These are phyloP conservation scores for Ulota crispa DNA, from an alignment of 225 moss, liverwort and hornwort species.

Conservation along the genomic window DNA sequence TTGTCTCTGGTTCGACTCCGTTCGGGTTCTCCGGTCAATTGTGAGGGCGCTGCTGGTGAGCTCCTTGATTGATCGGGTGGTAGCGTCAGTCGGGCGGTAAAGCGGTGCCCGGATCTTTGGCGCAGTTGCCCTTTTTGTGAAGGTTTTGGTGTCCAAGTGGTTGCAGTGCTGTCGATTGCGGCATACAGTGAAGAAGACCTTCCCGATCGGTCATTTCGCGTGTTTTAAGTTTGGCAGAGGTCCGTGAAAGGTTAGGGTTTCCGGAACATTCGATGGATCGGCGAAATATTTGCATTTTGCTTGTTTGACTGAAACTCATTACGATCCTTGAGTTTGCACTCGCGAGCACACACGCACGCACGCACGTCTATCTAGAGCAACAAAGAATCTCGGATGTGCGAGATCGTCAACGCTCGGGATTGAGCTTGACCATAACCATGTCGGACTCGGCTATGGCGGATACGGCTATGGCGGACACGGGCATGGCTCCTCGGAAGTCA, in stretches of 20 bases:
- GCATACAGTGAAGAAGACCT: neutral
- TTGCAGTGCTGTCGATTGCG: neutral
- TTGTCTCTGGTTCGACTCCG: neutral
- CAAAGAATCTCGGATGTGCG: neutral
- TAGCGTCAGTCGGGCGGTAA: neutral
- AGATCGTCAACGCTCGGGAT: neutral
- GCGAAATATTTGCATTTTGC: neutral
- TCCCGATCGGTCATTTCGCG: neutral
- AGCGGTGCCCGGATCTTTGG: neutral
- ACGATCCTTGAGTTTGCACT: neutral
- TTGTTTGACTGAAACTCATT: neutral
- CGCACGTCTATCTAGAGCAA: neutral
- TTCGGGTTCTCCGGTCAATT: neutral
- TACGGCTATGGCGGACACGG: neutral
- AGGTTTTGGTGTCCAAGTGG: neutral
- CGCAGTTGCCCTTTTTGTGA: neutral
- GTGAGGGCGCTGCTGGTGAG: neutral
- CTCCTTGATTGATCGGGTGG: neutral
- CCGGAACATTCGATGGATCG: neutral
- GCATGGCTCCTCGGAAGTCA: conserved; percentile 5
- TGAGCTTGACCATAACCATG: conserved; percentile 1
- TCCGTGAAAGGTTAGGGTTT: conserved; percentile 42
- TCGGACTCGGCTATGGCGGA: conserved; percentile 1
- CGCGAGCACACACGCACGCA: neutral
- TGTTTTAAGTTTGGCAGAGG: neutral